phyloP scores from a whole-genome alignment of 1,139 yeast species.

The Kodamaea alishanica region DNA sequence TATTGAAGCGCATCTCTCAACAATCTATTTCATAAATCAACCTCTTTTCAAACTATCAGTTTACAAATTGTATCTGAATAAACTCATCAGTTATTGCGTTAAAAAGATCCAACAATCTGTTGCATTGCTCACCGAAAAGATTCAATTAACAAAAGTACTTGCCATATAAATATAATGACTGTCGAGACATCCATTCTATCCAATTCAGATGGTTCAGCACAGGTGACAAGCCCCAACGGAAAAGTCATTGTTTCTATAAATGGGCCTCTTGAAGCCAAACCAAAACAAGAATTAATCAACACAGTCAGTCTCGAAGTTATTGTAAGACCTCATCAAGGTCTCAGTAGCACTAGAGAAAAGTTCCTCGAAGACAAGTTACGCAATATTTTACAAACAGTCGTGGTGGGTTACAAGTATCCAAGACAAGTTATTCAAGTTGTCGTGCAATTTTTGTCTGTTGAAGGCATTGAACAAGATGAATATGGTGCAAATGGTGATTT shows the following conservation, averaged over 20 bases:
- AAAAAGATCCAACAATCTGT: too few species aligned
- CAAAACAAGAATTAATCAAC: slow-evolving; percentile 82
- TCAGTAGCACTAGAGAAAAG: slow-evolving; percentile 75
- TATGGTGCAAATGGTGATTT: slow-evolving; percentile 21
- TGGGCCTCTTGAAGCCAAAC: slow-evolving; percentile 87
- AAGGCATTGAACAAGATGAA: slow-evolving; percentile 27
- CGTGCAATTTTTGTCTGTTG: slow-evolving; percentile 71
- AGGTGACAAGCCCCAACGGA: slow-evolving; percentile 46
- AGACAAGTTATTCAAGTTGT: slow-evolving; percentile 82
- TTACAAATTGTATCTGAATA: too few species aligned
- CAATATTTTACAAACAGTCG: slow-evolving; percentile 55
- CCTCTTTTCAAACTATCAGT: too few species aligned
- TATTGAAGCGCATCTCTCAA: too few species aligned
- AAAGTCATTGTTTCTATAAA: slow-evolving; percentile 72
- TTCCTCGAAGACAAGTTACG: slow-evolving; percentile 69
- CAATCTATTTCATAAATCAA: too few species aligned
- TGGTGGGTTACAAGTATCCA: slow-evolving; percentile 70
- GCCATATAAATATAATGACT: slow-evolving; percentile 2
- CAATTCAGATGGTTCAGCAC: slow-evolving; percentile 69
- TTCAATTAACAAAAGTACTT: not conserved
- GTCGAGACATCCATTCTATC: slow-evolving; percentile 12
- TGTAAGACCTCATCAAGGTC: slow-evolving; percentile 74
- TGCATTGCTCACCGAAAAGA: not conserved
- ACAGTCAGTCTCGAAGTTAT: slow-evolving; percentile 75
- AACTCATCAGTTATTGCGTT: too few species aligned